Evolutionary conservation across 164 flowering plant species (phyloP), one percentile per base, ranked within the genome.

Genomic region (Liriodendron chinense): DNA sequence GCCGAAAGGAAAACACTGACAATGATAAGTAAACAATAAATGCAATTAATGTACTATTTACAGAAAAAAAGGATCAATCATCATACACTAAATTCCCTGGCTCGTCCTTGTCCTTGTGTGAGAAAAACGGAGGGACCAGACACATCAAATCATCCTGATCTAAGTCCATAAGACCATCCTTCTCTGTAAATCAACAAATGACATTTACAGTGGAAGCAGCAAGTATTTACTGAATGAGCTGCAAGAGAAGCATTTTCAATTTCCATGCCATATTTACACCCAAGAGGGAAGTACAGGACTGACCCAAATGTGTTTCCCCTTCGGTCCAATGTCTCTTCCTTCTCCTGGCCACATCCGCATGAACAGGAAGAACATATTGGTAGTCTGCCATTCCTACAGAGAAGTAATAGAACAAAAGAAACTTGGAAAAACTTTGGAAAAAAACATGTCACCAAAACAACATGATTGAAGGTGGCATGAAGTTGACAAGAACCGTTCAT

Each of bases 341-440:
- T 65, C 26, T 21, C 56, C 69, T 74, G 20, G 69, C 70, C 22
- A 25, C 76, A 64, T 53, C 20, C 1, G 70, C 76, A 74, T 74
- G 76, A 65, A 74, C 69, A 71, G 77, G 65, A 82, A 91, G 81
- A 82, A 96, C 93, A 88, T 94, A 92, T 83, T 96, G 98, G 86
- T 94, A 92, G 78, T 96, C 96, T n/a, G 75, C 96, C 99, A 93
- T 96, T 69, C 98, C 98, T 92, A 77, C 14, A 78, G 2, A 71
- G 70, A 73, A 22, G 50, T 22, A 8, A 73, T n/a, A 22, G 24
- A 34, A 34, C 71, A 68, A 13, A 26, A 34, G 22, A 68, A 68
- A 68, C 10, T 14, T 7, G 48, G 16, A 68, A 23, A 22, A 14
- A 22, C 13, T 1, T 25, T 20, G 7, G 5, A 12, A 23, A 18